Conservation (phyloP, 2,329 filamentous ascomycete genomes). For the Hypoxylon sp. region DNA sequence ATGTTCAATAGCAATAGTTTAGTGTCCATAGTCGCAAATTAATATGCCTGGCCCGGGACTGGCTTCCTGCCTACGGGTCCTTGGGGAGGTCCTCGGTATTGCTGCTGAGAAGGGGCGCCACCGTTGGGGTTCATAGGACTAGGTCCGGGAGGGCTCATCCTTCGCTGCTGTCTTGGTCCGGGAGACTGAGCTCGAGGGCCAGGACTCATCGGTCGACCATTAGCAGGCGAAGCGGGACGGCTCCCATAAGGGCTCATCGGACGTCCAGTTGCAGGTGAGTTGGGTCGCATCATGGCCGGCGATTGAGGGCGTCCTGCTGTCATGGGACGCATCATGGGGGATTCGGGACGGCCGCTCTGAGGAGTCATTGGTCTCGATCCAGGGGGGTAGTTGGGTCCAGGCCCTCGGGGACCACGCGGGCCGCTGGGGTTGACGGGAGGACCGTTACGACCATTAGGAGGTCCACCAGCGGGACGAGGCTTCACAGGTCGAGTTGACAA, state of each 20-base stretch:
- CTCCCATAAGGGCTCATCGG: slow-evolving; percentile 49
- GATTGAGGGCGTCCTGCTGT: slow-evolving; percentile 46
- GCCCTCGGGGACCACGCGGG: slow-evolving; percentile 53
- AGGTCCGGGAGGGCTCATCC: slow-evolving; percentile 62
- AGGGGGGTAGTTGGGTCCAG: slow-evolving; percentile 55
- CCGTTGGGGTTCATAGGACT: slow-evolving; percentile 64
- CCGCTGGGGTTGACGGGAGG: slow-evolving; percentile 67
- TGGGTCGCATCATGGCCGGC: slow-evolving; percentile 44
- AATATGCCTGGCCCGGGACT: slow-evolving; percentile 69
- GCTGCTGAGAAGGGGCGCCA: slow-evolving; percentile 47
- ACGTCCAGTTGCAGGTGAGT: slow-evolving; percentile 48
- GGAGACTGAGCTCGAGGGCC: slow-evolving; percentile 64
- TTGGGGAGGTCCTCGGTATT: slow-evolving; percentile 54
- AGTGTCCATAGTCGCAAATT: slow-evolving; percentile 21
- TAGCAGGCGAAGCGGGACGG: slow-evolving; percentile 47
- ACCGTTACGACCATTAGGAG: slow-evolving; percentile 62
- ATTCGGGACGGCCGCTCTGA: slow-evolving; percentile 55
- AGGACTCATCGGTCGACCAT: slow-evolving; percentile 52
- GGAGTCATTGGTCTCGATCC: slow-evolving; percentile 60
- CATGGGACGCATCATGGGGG: slow-evolving; percentile 56
- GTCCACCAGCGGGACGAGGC: slow-evolving; percentile 74
- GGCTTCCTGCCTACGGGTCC: slow-evolving; percentile 68
- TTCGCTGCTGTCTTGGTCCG: slow-evolving; percentile 60
- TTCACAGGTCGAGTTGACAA: slow-evolving; percentile 93
- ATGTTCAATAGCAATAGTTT: slow-evolving; percentile 13